Base-by-base conservation (phyloP, 2,329 filamentous ascomycete genomes). In the Exophiala sideris region DNA sequence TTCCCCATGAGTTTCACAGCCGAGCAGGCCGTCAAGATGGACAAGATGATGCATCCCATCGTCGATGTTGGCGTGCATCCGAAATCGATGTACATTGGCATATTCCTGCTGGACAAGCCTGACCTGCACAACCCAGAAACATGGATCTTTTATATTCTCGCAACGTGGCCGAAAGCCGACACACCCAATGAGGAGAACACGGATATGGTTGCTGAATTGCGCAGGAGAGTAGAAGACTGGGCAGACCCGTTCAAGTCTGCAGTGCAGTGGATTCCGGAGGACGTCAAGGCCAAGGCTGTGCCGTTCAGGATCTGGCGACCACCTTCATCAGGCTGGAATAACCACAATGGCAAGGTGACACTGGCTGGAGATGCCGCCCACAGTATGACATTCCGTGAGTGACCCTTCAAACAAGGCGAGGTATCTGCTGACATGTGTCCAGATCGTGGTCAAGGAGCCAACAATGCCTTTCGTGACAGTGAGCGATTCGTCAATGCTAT, bases 321-420 rank as follows among this genome's bases (percentile, higher is more conserved):
- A 14, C 58, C 56, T 5, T 50, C 42, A 29, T 48, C 64, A 6
- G 50, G 58, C 1, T 70, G 68, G 68, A 52, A 58, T 47, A 67
- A 64, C 40, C 57, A 54, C 12, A 58, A 54, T 4, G 71, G 70
- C 2, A 68, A 70, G 35, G 70, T 76, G 9, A 67, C 72, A 0
- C 71, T 86, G 2, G 66, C 82, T 0, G 84, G 83, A 11, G 83
- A 87, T 62, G 82, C 83, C 0, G 84, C 83, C 0, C 83, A 86
- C 64, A 71, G 70, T 2, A 73, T 73, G 71, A 68, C 60, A 1
- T 62, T 58, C 33, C 56, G 57, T 59, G 48, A 54, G 54, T 41
- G n/a, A n/a, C 39, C 12, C 34, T 11, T 12, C 16, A 10, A 16
- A 8, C 0, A 79, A 79, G 33, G 79, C 81, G 0, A 82, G 83